phyloP scores from a whole-genome alignment of 2,329 filamentous ascomycete genomes.

The Microdochium paspali region DNA sequence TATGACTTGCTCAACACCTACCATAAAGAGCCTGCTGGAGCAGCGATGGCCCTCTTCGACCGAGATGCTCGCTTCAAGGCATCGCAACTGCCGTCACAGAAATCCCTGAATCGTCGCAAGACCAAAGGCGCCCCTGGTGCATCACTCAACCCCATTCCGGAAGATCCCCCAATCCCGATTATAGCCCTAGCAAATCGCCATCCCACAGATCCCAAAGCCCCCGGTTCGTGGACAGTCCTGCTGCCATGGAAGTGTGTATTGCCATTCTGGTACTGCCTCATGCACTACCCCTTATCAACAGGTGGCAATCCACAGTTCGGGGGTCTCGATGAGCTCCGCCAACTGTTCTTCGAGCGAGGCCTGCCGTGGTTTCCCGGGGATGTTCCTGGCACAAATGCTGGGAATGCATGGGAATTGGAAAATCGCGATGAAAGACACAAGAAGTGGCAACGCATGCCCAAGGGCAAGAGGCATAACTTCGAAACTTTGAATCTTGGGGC shows the following conservation, averaged over 20 bases:
- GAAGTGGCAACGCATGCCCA: constrained; percentile 70
- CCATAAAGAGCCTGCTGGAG: constrained; percentile 28
- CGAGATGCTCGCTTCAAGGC: constrained; percentile 56
- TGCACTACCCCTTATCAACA: constrained; percentile 71
- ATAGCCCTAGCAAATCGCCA: constrained; percentile 56
- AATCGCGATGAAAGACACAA: constrained; percentile 49
- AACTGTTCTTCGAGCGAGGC: constrained; percentile 72
- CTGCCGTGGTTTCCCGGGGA: constrained; percentile 82
- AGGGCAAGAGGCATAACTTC: constrained; percentile 72
- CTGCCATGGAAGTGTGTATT: constrained; percentile 86
- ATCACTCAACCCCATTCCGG: constrained; percentile 42
- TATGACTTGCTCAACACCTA: constrained; percentile 56
- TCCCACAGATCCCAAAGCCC: constrained; percentile 34
- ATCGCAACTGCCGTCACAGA: constrained; percentile 62
- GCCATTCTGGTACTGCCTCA: constrained; percentile 76
- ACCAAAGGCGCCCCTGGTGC: constrained; percentile 52
- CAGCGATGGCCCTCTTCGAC: constrained; percentile 47
- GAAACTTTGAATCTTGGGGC: constrained; percentile 63
- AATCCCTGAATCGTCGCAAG: constrained; percentile 71
- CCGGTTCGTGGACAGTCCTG: constrained; percentile 73
- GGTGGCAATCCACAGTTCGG: constrained; percentile 77
- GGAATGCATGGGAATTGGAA: constrained; percentile 65
- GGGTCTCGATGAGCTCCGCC: constrained; percentile 68
- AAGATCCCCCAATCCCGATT: constrained; percentile 71
- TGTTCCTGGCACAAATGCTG: constrained; percentile 68